These are phyloP conservation scores for Dillenia suffruticosa DNA, from an alignment of 164 flowering plant genomes.

Conservation along the genomic window DNA sequence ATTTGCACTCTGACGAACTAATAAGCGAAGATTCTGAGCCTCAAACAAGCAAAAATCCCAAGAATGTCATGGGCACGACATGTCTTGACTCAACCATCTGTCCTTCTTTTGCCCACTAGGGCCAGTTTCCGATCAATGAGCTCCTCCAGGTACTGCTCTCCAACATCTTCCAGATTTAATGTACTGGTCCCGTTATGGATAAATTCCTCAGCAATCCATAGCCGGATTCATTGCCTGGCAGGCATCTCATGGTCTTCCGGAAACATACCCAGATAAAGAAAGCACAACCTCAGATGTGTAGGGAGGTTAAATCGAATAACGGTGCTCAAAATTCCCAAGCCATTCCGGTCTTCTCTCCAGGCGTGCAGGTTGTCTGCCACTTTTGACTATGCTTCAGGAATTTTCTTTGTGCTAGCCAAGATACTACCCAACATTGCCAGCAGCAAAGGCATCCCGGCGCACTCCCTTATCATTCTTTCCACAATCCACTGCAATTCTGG, in stretches of 20 bases:
- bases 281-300: constrained; percentile 7
- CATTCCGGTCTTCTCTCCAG: neutral
- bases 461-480: neutral
- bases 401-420: neutral
- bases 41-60: neutral
- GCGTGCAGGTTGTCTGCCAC: neutral
- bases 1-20: too few relatives aligned
- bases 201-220: constrained; percentile 19
- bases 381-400: neutral
- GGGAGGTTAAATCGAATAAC: constrained; percentile 5
- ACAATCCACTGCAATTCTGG: neutral
- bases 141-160: constrained; percentile 3
- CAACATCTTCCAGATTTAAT: constrained; percentile 7
- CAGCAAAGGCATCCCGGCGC: constrained; percentile 13
- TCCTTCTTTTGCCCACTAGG: neutral
- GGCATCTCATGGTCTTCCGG: constrained; percentile 8
- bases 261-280: constrained; percentile 7
- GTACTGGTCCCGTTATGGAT: neutral
- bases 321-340: neutral
- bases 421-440: constrained; percentile 4
- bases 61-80: constrained; percentile 10
- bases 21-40: too few relatives aligned
- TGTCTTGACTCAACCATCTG: constrained; percentile 7
- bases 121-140: constrained; percentile 7
- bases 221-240: neutral